A percentile compares a stretch with the other conserved stretches of the same genome.
Conservation (phyloP, 805 yeast genomes). For the Starmerella potacharoeniae region DNA sequence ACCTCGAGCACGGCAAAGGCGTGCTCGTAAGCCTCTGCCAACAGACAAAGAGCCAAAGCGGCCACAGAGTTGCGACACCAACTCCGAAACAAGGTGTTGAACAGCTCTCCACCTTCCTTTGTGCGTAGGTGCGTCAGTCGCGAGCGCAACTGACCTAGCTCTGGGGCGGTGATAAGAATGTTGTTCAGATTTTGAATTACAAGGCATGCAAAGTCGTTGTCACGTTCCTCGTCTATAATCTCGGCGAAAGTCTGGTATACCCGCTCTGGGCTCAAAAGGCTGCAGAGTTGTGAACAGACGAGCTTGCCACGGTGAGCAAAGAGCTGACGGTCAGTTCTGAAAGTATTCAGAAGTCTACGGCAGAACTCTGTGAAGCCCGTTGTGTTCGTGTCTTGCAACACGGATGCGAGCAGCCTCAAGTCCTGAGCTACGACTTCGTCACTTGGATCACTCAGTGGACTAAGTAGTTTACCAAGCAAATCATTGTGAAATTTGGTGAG, state of each 20-base stretch:
- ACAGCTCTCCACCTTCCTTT: constrained; percentile 53
- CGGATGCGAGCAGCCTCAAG: constrained; percentile 57
- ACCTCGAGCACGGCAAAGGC: constrained; percentile 72
- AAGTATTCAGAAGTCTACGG: constrained; percentile 54
- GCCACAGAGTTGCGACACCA: constrained; percentile 93
- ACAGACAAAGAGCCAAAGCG: constrained; percentile 67
- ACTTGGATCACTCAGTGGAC: constrained; percentile 61
- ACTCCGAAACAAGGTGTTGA: constrained; percentile 65
- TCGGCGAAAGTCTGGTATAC: constrained; percentile 71
- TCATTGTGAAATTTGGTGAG: constrained; percentile 34
- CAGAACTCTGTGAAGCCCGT: constrained; percentile 66
- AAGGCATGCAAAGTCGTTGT: constrained; percentile 59
- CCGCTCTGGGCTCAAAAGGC: constrained; percentile 67
- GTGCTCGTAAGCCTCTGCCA: constrained; percentile 79
- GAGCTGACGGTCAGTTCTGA: constrained; percentile 56
- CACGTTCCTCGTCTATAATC: constrained; percentile 38
- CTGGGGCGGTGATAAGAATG: constrained; percentile 76
- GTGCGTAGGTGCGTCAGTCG: constrained; percentile 52
- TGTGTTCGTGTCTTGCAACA: constrained; percentile 61
- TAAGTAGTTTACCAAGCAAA: constrained; percentile 36
- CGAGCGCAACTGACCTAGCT: constrained; percentile 56
- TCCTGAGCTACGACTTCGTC: constrained; percentile 69
- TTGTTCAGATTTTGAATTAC: constrained; percentile 82
- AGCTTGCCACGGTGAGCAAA: constrained; percentile 68
- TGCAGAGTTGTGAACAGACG: constrained; percentile 72